Evolutionary conservation across 2,329 filamentous ascomycete genomes (phyloP), one percentile per base, ranked within the genome.

Genomic region (Parascedosporium putredinis): DNA sequence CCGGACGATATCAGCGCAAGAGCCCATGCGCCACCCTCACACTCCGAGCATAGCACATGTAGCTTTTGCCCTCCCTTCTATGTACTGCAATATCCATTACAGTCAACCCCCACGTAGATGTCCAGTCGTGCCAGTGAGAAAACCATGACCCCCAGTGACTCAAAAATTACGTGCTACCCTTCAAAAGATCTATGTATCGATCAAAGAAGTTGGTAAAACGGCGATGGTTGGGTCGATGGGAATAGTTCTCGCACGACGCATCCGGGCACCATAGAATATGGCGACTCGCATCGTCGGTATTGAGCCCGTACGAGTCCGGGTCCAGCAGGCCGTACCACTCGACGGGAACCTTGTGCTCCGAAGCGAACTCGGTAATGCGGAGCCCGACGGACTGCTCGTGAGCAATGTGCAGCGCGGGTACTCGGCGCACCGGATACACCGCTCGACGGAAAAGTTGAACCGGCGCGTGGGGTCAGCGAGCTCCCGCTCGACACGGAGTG

Each of bases 311-410:
- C 1, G 46, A 48, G 4, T 34, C 23, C 14, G 46, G 46, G 12
- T 48, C 46, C 22, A 48, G 24, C 23, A 48, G n/a, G 12, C 46
- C 31, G 8, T 48, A 48, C 46, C 46, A 48, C 22, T 48, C 46
- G 12, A 25, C 31, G 4, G 46, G 46, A 22, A 27, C 33, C 6
- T 22, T 24, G 8, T 38, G 22, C 34, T 4, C 6, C 33, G 22
- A 23, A 7, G 31, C 29, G n/a, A n/a, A 27, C 33, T 24, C 31
- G 22, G 46, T 16, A 16, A 48, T 24, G 16, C 31, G 8, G 31
- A 38, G 25, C n/a, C 46, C 31, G 33, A 34, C 18, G 20, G 31
- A 18, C 31, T 38, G 46, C 22, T 27, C 22, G 22, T 42, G 38
- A 14, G 36, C 38, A 18, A 25, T 38, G 22, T 48, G 46, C 46